Evolutionary conservation across 2,329 filamentous ascomycete species (phyloP).

Genomic region (Penicillium sp.): DNA sequence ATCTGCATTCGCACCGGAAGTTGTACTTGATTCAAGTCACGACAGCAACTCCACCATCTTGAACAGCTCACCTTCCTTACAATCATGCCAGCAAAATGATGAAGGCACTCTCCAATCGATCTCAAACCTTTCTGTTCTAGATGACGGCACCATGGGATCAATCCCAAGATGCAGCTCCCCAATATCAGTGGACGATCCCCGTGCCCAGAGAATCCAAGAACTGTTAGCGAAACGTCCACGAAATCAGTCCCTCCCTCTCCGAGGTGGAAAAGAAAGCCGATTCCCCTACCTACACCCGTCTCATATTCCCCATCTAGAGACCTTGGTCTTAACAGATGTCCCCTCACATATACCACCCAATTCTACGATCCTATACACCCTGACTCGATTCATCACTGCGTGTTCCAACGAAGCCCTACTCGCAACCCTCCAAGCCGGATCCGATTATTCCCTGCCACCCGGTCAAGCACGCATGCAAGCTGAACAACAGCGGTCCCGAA

Average conservation of each 20-base stretch:
- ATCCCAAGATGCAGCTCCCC: constrained; percentile 30
- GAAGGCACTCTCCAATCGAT: constrained; percentile 15
- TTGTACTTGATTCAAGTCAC: constrained; percentile 35
- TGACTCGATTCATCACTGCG: constrained; percentile 62
- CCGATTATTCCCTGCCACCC: constrained; percentile 66
- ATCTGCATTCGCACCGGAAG: constrained; percentile 55
- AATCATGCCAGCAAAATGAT: constrained; percentile 1
- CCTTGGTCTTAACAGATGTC: constrained; percentile 63
- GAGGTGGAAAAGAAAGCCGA: constrained; percentile 34
- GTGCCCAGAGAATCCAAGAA: constrained; percentile 43
- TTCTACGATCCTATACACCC: constrained; percentile 49
- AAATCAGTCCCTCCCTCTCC: constrained; percentile 38
- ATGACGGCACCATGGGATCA: constrained; percentile 10
- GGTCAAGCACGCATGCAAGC: constrained; percentile 58
- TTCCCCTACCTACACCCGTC: constrained; percentile 58
- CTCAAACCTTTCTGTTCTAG: constrained; percentile 14
- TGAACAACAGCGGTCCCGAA: constrained; percentile 56
- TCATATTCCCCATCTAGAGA: constrained; percentile 60
- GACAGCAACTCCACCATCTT: not conserved
- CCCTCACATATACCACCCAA: constrained; percentile 53
- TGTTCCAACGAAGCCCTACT: constrained; percentile 63
- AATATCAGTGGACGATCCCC: constrained; percentile 32
- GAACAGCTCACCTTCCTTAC: constrained; percentile 1
- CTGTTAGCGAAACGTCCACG: constrained; percentile 48
- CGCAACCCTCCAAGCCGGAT: constrained; percentile 58